phyloP scores from a whole-genome alignment of 495 filamentous ascomycete genomes.

The Trichoderma asperelloides region DNA sequence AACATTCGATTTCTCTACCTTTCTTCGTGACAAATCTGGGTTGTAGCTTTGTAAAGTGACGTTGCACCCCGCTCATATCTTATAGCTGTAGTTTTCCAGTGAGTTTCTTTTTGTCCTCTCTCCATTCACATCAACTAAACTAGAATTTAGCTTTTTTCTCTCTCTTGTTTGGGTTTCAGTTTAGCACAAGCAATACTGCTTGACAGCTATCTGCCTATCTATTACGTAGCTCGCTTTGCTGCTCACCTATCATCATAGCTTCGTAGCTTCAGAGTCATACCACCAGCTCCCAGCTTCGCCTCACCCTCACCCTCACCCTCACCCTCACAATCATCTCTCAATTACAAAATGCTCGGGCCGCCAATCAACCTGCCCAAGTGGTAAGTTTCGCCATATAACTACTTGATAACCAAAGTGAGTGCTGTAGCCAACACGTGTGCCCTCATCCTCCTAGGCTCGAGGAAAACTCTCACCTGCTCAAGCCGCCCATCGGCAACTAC shows the following conservation, averaged over 20 bases:
- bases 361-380: slow-evolving; percentile 81
- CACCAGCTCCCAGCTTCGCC: not conserved
- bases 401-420: not conserved
- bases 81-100: too few species aligned
- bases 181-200: too few species aligned
- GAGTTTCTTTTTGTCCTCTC: not conserved
- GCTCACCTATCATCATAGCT: not conserved
- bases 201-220: too few species aligned
- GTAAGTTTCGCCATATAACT: slow-evolving; percentile 34
- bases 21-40: too few species aligned
- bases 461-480: slow-evolving; percentile 82
- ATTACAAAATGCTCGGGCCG: slow-evolving; percentile 32
- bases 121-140: not conserved
- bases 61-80: not conserved
- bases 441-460: slow-evolving; percentile 57
- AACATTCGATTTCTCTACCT: too few species aligned
- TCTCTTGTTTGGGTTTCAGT: too few species aligned
- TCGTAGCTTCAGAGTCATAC: not conserved
- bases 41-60: too few species aligned
- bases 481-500: slow-evolving; percentile 95
- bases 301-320: too few species aligned
- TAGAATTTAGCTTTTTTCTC: too few species aligned
- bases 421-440: not conserved
- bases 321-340: not conserved
- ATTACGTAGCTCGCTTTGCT: not conserved